Base-by-base conservation (phyloP, 345 rosid genomes). In the Camelina sativa region DNA sequence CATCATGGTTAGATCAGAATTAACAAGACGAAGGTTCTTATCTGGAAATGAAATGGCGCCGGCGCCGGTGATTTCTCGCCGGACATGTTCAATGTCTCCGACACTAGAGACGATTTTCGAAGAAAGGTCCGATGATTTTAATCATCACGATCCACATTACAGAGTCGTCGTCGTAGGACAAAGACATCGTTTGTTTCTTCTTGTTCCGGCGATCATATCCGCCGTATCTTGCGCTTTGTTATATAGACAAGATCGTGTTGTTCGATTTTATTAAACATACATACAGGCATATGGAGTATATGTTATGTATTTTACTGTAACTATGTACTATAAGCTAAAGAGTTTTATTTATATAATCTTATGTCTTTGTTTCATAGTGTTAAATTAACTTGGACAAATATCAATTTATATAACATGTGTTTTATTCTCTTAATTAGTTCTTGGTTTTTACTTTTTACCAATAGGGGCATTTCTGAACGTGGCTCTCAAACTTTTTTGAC, bases 21-120 rank as follows among this genome's bases (percentile, higher is more conserved):
- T 47, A 43, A 77, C 57, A 65, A 43, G 68, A 23, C 59, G 50
- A 16, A 71, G 73, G 22, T 51, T 32, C 12, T 51, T 71, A n/a
- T 40, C 62, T 6, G 57, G 72, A 60, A 62, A 77, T 13, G 90
- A 86, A 40, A 68, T 71, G 50, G 80, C 80, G 19, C 88, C 88
- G 25, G 47, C 59, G 30, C 75, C 73, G 17, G 16, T 83, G 67
- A 61, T 79, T 62, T 48, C 74, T 54, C 70, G 56, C 25, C 77
- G 78, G 69, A 80, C 65, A 63, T 65, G 77, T 59, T 77, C 85
- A 19, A 67, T 61, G 52, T 74, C 46, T 56, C 86, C 86, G 5
- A 79, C 62, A 59, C 67, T 86, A 62, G 90, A 85, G 76, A 82
- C 88, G 7, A 85, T 85, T 58, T 41, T 63, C 16, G 91, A 86